A percentile compares a stretch with the other conserved stretches of the same genome.
These are phyloP conservation scores for Plasmopara muralis DNA, from an alignment of 352 stramenopile species.

Conservation along the genomic window DNA sequence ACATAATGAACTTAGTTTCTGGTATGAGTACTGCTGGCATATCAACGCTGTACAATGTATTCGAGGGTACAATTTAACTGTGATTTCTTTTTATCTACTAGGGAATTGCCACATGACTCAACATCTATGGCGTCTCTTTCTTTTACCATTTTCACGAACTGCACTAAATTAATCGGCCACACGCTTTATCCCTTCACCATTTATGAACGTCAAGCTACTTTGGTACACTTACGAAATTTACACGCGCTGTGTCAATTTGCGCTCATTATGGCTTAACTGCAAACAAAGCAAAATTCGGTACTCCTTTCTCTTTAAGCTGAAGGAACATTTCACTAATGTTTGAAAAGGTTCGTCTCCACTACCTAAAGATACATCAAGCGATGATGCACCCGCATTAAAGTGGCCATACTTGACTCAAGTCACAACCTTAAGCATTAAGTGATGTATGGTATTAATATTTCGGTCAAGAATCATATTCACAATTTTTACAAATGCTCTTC, in stretches of 20 bases:
- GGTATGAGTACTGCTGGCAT: conserved; percentile 9
- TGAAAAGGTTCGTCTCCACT: too few relatives aligned
- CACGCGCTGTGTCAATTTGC: conserved; percentile 1
- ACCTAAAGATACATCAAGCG: too few relatives aligned
- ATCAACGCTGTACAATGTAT: neutral
- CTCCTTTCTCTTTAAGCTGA: too few relatives aligned
- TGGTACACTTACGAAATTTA: neutral
- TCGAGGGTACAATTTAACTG: neutral
- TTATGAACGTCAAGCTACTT: neutral
- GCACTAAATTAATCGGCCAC: neutral
- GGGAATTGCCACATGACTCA: conserved; percentile 2
- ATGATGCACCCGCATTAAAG: neutral
- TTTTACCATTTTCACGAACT: conserved; percentile 1
- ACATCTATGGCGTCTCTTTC: neutral
- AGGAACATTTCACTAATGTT: too few relatives aligned
- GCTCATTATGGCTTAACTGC: conserved; percentile 9
- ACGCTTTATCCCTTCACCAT: neutral
- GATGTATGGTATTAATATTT: conserved; percentile 3
- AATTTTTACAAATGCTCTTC: neutral
- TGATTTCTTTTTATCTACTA: neutral
- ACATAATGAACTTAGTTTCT: conserved; percentile 3
- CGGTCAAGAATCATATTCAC: neutral
- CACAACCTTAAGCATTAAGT: neutral
- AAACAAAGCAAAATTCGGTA: too few relatives aligned
- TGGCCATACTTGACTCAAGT: neutral